A percentile compares a stretch with the other conserved stretches of the same genome.
phyloP scores from a whole-genome alignment of 495 filamentous ascomycete species.

The Ramalina peruviana region DNA sequence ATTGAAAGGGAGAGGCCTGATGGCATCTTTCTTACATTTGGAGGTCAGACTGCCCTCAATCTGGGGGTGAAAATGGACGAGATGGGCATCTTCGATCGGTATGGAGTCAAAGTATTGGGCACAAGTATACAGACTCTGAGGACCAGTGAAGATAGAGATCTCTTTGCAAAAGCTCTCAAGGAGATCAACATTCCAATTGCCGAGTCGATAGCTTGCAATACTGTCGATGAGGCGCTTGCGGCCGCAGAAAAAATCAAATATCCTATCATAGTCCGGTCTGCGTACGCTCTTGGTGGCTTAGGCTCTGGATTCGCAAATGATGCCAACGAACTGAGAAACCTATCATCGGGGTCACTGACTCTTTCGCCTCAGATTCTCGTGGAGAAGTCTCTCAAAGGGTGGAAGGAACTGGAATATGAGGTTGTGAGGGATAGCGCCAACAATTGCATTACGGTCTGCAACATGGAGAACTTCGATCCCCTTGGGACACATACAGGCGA shows the following conservation, averaged over 20 bases:
- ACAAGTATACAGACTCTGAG: conserved; percentile 89
- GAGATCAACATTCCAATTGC: conserved; percentile 97
- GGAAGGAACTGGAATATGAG: conserved; percentile 98
- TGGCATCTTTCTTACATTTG: conserved; percentile 91
- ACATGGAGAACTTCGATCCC: conserved; percentile 99
- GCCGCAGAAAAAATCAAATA: conserved; percentile 82
- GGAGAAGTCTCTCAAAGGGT: conserved; percentile 98
- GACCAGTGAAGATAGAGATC: conserved; percentile 87
- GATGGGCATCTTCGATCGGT: conserved; percentile 88
- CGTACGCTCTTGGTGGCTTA: conserved; percentile 88
- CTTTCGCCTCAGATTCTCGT: conserved; percentile 95
- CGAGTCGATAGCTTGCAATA: conserved; percentile 80
- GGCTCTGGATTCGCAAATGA: conserved; percentile 96
- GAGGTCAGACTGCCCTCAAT: conserved; percentile 92
- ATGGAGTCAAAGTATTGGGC: conserved; percentile 86
- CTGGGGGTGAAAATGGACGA: conserved; percentile 94
- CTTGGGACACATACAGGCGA: conserved; percentile 94
- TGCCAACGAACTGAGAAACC: conserved; percentile 78
- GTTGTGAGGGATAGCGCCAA: conserved; percentile 87
- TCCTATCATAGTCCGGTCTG: conserved; percentile 92
- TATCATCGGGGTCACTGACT: conserved; percentile 84
- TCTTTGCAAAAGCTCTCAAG: conserved; percentile 80
- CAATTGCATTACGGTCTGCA: conserved; percentile 98
- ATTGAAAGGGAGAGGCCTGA: conserved; percentile 86
- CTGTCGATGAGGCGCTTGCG: conserved; percentile 77